Evolutionary conservation across 352 stramenopile genomes (phyloP), one percentile per base, ranked within the genome.

Genomic region (Pythium aquatile): DNA sequence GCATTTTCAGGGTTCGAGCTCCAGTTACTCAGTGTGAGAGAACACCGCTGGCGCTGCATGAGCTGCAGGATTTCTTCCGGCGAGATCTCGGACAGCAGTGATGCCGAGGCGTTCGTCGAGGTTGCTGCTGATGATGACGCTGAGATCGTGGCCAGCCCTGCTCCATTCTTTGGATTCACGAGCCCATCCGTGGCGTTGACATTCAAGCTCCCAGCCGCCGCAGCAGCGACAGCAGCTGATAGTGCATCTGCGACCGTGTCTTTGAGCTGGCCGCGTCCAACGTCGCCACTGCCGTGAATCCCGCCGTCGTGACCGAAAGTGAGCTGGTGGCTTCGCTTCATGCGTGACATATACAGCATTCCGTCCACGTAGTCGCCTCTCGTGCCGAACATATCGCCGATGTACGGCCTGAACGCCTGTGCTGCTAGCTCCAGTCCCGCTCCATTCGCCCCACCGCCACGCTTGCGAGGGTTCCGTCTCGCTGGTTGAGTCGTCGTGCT

Each of bases 21-120:
- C 90, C 90, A 97, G 53, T 94, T 91, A 35, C 87, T 93, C 10
- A 97, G 72, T 26, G 88, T 96, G 16, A 88, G 74, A 1, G 88
- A 85, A 58, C 90, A 97, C 8, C 83, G 75, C 33, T 94, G 83
- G 2, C 73, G 70, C 47, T 81, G 76, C 33, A 69, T 71, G 11
- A 78, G 65, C 44, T 86, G 78, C 10, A 81, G 68, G 24, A 66
- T 58, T 29, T 72, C 63, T 39, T 74, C 67, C 0, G 48, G 32
- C 0, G 67, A 61, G 13, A 73, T 54, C 44, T 69, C 67, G 0
- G 66, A 63, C 5, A 66, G 56, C 9, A 66, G 5, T 8, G 40
- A 51, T 0, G 55, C 60, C 11, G 63, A 51, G 0, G 35, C 37
- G 2, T 40, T 53, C 28, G 33, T 28, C 29, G 28, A 33, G 54